These are phyloP conservation scores for Hyaloscypha variabilis DNA, from an alignment of 495 filamentous ascomycete genomes.

Conservation along the genomic window DNA sequence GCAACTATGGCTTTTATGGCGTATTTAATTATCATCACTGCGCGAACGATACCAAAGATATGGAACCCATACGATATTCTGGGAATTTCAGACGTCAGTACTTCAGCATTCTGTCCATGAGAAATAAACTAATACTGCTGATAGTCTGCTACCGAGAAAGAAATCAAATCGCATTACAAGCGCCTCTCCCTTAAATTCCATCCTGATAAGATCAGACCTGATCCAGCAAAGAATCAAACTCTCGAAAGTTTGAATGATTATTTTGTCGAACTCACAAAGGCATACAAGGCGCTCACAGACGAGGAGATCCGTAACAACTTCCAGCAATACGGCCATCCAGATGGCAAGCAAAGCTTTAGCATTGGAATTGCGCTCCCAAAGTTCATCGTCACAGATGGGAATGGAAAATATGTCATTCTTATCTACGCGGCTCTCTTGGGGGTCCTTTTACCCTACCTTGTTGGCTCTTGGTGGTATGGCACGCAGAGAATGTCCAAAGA, in stretches of 20 bases:
- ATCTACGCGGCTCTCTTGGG: slow-evolving; percentile 87
- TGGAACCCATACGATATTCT: slow-evolving; percentile 98
- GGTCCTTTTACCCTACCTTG: slow-evolving; percentile 87
- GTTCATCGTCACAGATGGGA: slow-evolving; percentile 89
- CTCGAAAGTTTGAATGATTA: slow-evolving; percentile 79
- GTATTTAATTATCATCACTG: slow-evolving; percentile 83
- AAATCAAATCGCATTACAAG: slow-evolving; percentile 88
- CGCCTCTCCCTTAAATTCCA: slow-evolving; percentile 84
- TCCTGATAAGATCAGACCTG: slow-evolving; percentile 86
- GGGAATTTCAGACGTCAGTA: slow-evolving; percentile 75
- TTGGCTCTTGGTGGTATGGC: slow-evolving; percentile 98
- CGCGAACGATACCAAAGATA: slow-evolving; percentile 71
- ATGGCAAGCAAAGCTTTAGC: slow-evolving; percentile 96
- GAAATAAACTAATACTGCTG: slow-evolving; percentile 25
- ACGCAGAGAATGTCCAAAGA: slow-evolving; percentile 91
- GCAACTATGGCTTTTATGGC: slow-evolving; percentile 87
- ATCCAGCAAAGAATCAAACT: slow-evolving; percentile 87
- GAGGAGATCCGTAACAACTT: slow-evolving; percentile 97
- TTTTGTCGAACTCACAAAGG: slow-evolving; percentile 94
- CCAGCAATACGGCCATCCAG: slow-evolving; percentile 91
- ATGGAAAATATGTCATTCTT: slow-evolving; percentile 92
- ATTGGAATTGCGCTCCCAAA: slow-evolving; percentile 96
- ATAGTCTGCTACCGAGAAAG: slow-evolving; percentile 80
- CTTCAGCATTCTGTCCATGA: slow-evolving; percentile 6
- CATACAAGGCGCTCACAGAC: slow-evolving; percentile 95